A percentile compares a stretch with the other conserved stretches of the same genome.
phyloP scores from a whole-genome alignment of 345 rosid genomes.

The Populus alba region DNA sequence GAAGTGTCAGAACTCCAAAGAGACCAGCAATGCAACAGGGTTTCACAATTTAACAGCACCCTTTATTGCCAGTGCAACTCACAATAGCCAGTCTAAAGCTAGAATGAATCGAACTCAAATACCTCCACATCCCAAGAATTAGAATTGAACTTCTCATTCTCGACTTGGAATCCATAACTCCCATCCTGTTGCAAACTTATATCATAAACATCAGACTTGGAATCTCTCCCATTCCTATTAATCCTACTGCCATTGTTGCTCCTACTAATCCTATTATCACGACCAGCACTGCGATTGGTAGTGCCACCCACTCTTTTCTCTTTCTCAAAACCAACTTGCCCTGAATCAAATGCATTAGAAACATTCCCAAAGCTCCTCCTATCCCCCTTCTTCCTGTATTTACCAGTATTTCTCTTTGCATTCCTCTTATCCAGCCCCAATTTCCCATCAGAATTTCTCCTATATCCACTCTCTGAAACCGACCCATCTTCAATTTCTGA shows the following conservation, averaged over 20 bases:
- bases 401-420: not conserved
- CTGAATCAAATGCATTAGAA: not conserved
- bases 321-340: conserved; percentile 5
- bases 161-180: conserved; percentile 28
- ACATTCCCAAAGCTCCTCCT: not conserved
- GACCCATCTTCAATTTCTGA: not conserved
- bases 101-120: not conserved
- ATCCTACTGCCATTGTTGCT: not conserved
- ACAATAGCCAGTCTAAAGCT: conserved; percentile 1
- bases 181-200: conserved; percentile 44
- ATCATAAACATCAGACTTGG: conserved; percentile 27
- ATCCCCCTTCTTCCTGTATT: conserved; percentile 2
- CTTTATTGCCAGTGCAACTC: not conserved
- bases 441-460: not conserved
- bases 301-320: not conserved
- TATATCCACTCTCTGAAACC: not conserved
- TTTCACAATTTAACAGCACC: not conserved
- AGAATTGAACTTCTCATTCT: not conserved
- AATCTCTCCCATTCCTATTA: conserved; percentile 10
- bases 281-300: not conserved
- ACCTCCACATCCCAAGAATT: not conserved
- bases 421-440: not conserved
- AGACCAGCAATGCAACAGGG: not conserved
- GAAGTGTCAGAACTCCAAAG: not conserved
- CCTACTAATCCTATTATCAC: not conserved